phyloP scores from a whole-genome alignment of 441 rosid species.

The Theobroma grandiflorum region DNA sequence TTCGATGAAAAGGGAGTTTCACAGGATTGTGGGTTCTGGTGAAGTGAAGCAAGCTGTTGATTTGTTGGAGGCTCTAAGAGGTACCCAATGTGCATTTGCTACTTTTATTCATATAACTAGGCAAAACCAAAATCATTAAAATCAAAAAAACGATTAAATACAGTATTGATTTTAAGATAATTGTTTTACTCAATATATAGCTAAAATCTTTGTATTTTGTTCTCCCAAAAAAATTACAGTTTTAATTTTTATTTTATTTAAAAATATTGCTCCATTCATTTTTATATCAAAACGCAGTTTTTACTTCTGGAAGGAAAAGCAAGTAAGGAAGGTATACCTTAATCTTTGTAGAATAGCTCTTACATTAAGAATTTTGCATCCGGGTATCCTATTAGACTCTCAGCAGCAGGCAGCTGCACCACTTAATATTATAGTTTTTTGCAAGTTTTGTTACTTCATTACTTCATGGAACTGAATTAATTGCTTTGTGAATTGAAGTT shows the following conservation, averaged over 20 bases:
- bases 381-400: neutral
- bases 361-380: neutral
- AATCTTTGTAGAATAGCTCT: too few relatives aligned
- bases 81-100: slow-evolving; percentile 42
- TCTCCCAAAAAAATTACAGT: neutral
- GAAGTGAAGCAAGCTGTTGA: slow-evolving; percentile 61
- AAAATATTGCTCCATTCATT: neutral
- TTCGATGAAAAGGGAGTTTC: slow-evolving; percentile 60
- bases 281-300: neutral
- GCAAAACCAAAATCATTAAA: neutral
- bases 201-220: too few relatives aligned
- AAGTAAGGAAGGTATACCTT: too few relatives aligned
- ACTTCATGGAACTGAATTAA: slow-evolving; percentile 2
- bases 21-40: slow-evolving; percentile 54
- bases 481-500: neutral
- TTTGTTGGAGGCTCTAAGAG: slow-evolving; percentile 77
- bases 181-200: too few relatives aligned
- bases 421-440: neutral
- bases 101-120: neutral
- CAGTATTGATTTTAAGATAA: neutral
- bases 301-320: neutral
- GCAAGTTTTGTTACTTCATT: neutral
- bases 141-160: neutral
- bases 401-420: neutral
- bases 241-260: neutral